These are phyloP conservation scores for Colletotrichum sp. DNA, from an alignment of 2,329 filamentous ascomycete genomes.

Conservation along the genomic window DNA sequence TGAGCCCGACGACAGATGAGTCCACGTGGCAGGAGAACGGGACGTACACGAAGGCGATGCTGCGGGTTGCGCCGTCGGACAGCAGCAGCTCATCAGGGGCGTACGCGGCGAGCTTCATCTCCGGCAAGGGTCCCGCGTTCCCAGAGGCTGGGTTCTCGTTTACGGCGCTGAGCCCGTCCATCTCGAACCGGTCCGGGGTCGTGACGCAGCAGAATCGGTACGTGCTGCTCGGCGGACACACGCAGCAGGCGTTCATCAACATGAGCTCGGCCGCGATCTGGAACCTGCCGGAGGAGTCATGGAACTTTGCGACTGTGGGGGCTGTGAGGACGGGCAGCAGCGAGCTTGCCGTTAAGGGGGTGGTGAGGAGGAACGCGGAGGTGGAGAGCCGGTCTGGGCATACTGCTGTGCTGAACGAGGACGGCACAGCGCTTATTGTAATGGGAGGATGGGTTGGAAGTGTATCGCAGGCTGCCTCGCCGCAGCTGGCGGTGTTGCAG, in stretches of 20 bases:
- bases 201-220: slow-evolving; percentile 78
- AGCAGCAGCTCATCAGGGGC: slow-evolving; percentile 18
- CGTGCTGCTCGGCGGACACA: slow-evolving; percentile 86
- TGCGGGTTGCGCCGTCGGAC: slow-evolving; percentile 61
- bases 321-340: slow-evolving; percentile 41
- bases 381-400: slow-evolving; percentile 90
- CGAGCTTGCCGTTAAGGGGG: slow-evolving; percentile 60
- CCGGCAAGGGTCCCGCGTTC: slow-evolving; percentile 47
- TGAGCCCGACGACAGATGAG: slow-evolving; percentile 44
- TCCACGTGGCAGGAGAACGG: slow-evolving; percentile 69
- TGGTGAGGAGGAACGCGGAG: slow-evolving; percentile 23
- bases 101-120: slow-evolving; percentile 41
- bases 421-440: slow-evolving; percentile 79
- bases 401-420: slow-evolving; percentile 79
- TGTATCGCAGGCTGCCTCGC: slow-evolving; percentile 74
- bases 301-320: slow-evolving; percentile 79
- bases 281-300: slow-evolving; percentile 83
- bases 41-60: slow-evolving; percentile 82
- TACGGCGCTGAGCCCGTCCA: slow-evolving; percentile 74
- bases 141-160: slow-evolving; percentile 88
- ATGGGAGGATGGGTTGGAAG: slow-evolving; percentile 94
- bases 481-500: slow-evolving; percentile 79
- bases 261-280: slow-evolving; percentile 92
- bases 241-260: slow-evolving; percentile 83
- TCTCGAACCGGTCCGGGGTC: slow-evolving; percentile 68